phyloP scores from a whole-genome alignment of 2,329 filamentous ascomycete species.

The Phaeosphaeriaceae sp. region DNA sequence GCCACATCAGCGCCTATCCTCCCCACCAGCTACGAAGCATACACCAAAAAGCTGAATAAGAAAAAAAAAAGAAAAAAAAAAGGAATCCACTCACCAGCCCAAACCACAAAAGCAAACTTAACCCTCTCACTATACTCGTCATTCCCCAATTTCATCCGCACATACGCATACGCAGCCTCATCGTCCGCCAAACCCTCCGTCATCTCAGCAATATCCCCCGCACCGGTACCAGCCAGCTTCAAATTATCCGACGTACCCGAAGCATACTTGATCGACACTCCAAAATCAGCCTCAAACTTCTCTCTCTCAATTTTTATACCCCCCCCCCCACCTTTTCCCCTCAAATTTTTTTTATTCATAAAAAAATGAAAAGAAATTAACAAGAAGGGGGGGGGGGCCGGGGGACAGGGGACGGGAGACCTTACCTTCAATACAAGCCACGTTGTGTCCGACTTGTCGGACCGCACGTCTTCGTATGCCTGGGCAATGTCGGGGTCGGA shows the following conservation, averaged over 20 bases:
- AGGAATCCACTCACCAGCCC: slow-evolving; percentile 64
- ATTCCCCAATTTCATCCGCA: slow-evolving; percentile 67
- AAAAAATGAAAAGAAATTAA: too few species aligned
- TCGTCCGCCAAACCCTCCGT: slow-evolving; percentile 61
- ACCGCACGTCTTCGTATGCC: slow-evolving; percentile 71
- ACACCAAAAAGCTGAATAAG: too few species aligned
- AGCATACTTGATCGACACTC: slow-evolving; percentile 23
- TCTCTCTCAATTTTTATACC: too few species aligned
- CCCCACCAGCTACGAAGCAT: too few species aligned
- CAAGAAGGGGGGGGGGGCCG: too few species aligned
- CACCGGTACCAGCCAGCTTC: slow-evolving; percentile 63
- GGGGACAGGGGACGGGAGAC: too few species aligned
- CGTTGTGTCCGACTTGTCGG: slow-evolving; percentile 69
- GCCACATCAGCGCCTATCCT: neutral
- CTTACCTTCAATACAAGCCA: slow-evolving; percentile 70
- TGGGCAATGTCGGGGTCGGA: slow-evolving; percentile 62
- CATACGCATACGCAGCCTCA: slow-evolving; percentile 70
- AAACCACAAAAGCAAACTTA: slow-evolving; percentile 72
- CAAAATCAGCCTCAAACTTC: slow-evolving; percentile 47
- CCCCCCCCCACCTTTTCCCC: too few species aligned
- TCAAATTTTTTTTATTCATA: too few species aligned
- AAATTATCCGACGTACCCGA: slow-evolving; percentile 63
- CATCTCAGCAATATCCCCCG: slow-evolving; percentile 66
- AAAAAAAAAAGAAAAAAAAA: neutral
- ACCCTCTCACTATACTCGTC: slow-evolving; percentile 72